Conservation (phyloP, 1,284 basidiomycete species). For the Thelephora terrestris region DNA sequence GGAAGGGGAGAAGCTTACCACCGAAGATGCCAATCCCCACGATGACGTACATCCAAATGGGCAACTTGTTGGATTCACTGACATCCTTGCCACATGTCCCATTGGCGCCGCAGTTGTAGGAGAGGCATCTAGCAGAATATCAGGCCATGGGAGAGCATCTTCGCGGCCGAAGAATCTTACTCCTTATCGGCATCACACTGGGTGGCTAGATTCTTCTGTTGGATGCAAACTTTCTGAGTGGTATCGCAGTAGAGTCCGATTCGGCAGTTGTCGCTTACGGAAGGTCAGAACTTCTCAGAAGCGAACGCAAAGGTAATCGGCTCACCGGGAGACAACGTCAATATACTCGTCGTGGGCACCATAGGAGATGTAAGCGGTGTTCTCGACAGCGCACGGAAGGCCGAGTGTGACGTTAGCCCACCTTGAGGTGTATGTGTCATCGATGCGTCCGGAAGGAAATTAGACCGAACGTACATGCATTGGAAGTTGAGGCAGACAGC, state of each 20-base stretch:
- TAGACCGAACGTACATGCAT: conserved; percentile 56
- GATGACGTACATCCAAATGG: conserved; percentile 60
- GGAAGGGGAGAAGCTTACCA: conserved; percentile 32
- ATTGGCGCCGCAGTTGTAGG: conserved; percentile 63
- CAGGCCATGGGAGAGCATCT: conserved; percentile 4
- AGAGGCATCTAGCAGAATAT: conserved; percentile 43
- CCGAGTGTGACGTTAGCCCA: conserved; percentile 67
- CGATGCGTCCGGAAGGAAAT: background rate
- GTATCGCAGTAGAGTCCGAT: conserved; percentile 70
- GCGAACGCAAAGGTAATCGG: conserved; percentile 8
- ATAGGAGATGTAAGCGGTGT: conserved; percentile 69
- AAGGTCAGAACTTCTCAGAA: background rate
- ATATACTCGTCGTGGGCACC: conserved; percentile 44
- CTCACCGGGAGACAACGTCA: conserved; percentile 70
- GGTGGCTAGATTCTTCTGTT: conserved; percentile 43
- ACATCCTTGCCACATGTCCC: conserved; percentile 54
- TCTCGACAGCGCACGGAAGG: conserved; percentile 61
- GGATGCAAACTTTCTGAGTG: conserved; percentile 44
- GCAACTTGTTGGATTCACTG: conserved; percentile 54
- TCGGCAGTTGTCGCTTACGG: conserved; percentile 53
- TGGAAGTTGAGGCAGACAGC: conserved; percentile 72
- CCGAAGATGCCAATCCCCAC: conserved; percentile 66
- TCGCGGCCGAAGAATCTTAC: conserved; percentile 29
- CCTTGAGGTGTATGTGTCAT: conserved; percentile 26
- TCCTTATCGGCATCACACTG: conserved; percentile 74